Conservation (phyloP, 75 land plant species). For the Ceratopteris richardii region DNA sequence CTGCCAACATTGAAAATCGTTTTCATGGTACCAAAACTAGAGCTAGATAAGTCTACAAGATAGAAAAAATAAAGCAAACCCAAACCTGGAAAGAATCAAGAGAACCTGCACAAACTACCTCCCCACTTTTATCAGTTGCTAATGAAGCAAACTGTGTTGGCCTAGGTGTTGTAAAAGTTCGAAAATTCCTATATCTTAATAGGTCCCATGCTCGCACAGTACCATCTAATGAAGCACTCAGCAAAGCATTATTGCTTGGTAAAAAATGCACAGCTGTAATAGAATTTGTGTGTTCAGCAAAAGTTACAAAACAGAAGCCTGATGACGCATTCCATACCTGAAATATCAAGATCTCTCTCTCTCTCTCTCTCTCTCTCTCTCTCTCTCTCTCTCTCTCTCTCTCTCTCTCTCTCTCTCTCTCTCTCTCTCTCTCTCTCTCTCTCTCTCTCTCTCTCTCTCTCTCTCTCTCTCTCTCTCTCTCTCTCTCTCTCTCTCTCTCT, state of each 20-base stretch:
- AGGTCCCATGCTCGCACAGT: slow-evolving; percentile 97
- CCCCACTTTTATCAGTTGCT: slow-evolving; percentile 84
- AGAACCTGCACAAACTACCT: slow-evolving; percentile 92
- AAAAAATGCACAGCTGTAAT: slow-evolving; percentile 87
- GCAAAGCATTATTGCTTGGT: slow-evolving; percentile 60
- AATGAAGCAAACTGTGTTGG: slow-evolving; percentile 93
- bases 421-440: too few relatives aligned
- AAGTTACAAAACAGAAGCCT: slow-evolving; percentile 94
- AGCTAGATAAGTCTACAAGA: slow-evolving; percentile 1
- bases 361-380: background rate
- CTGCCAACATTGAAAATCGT: slow-evolving; percentile 26
- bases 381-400: slow-evolving; percentile 4
- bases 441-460: too few relatives aligned
- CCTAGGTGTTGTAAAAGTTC: slow-evolving; percentile 83
- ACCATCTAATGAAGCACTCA: slow-evolving; percentile 95
- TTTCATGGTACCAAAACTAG: too few relatives aligned
- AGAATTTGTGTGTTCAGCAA: slow-evolving; percentile 91
- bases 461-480: too few relatives aligned
- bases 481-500: slow-evolving; percentile 6
- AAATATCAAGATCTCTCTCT: background rate
- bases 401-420: too few relatives aligned
- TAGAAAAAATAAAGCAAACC: background rate
- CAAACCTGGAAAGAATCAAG: slow-evolving; percentile 88
- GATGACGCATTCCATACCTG: slow-evolving; percentile 89
- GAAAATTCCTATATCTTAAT: slow-evolving; percentile 85